Evolutionary conservation across 768 basidiomycete genomes (phyloP).

Genomic region (Udeniomyces megalosporus): DNA sequence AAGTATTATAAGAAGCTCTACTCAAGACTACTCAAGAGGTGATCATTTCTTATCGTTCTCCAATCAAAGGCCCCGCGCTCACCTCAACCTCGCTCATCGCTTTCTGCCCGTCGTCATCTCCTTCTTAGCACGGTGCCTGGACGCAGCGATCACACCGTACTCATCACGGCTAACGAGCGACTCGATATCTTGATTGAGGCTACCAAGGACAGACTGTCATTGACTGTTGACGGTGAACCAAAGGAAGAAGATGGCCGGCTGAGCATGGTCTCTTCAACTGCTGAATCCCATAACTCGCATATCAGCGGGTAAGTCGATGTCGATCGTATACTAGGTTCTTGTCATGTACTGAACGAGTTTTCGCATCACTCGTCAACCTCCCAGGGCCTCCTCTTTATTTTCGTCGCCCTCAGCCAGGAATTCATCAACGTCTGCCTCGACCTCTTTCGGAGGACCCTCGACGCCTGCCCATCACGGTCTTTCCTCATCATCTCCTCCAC

Average conservation of each 20-base stretch:
- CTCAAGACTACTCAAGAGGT: slow-evolving; percentile 55
- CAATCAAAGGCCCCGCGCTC: neutral
- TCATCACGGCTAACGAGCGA: slow-evolving; percentile 63
- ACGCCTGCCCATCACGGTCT: neutral
- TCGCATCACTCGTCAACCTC: slow-evolving; percentile 1
- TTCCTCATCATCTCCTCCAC: too few relatives aligned
- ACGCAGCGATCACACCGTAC: slow-evolving; percentile 64
- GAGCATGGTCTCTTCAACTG: slow-evolving; percentile 21
- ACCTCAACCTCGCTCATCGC: neutral
- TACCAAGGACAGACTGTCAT: slow-evolving; percentile 44
- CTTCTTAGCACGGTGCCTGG: slow-evolving; percentile 40
- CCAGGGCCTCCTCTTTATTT: too few relatives aligned
- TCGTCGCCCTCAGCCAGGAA: neutral
- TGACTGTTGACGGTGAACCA: slow-evolving; percentile 37
- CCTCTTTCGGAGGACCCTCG: slow-evolving; percentile 2
- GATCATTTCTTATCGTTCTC: neutral
- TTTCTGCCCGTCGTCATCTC: too few relatives aligned
- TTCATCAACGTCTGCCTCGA: neutral
- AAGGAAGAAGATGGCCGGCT: slow-evolving; percentile 12
- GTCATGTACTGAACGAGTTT: too few relatives aligned
- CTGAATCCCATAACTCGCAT: slow-evolving; percentile 24
- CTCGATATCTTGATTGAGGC: slow-evolving; percentile 55
- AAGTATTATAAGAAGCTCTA: slow-evolving; percentile 89
- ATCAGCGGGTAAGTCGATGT: slow-evolving; percentile 24
- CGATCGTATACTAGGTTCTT: too few relatives aligned